These are phyloP conservation scores for Podospora pseudocomata DNA, from an alignment of 495 filamentous ascomycete genomes.

Conservation along the genomic window DNA sequence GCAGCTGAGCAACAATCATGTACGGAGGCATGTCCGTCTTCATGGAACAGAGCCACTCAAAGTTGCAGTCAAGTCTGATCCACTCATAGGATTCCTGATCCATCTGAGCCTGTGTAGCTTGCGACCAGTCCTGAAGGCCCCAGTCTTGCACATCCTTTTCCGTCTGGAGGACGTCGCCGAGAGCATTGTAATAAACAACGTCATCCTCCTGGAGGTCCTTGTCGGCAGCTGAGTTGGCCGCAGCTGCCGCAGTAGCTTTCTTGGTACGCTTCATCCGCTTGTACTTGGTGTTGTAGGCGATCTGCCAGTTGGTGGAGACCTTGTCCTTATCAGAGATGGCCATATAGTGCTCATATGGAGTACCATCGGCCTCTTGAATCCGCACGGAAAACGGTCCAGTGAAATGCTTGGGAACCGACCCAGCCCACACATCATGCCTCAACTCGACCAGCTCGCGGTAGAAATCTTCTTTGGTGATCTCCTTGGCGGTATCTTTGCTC, in stretches of 20 bases:
- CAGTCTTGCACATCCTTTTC: constrained; percentile 79
- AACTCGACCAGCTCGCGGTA: constrained; percentile 80
- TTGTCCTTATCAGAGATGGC: constrained; percentile 82
- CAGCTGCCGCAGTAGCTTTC: constrained; percentile 71
- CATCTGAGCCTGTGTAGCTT: constrained; percentile 83
- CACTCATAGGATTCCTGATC: constrained; percentile 95
- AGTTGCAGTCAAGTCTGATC: constrained; percentile 97
- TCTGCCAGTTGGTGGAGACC: constrained; percentile 65
- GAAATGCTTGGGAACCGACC: constrained; percentile 70
- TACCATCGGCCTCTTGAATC: constrained; percentile 97
- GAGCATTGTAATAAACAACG: constrained; percentile 90
- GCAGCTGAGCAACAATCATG: constrained; percentile 96
- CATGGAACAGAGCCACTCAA: constrained; percentile 90
- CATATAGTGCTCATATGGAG: constrained; percentile 96
- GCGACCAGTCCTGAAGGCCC: constrained; percentile 81
- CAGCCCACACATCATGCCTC: constrained; percentile 63
- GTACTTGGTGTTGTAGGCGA: constrained; percentile 99
- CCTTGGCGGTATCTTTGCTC: constrained; percentile 33
- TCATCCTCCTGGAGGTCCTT: constrained; percentile 81
- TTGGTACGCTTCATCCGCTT: constrained; percentile 92
- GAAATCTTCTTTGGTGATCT: constrained; percentile 62
- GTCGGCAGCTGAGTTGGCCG: constrained; percentile 48
- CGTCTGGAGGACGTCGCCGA: constrained; percentile 84
- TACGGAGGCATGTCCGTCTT: constrained; percentile 76
- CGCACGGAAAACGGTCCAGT: constrained; percentile 95